Evolutionary conservation across 2,329 filamentous ascomycete genomes (phyloP).

Genomic region (Xylariales sp.): DNA sequence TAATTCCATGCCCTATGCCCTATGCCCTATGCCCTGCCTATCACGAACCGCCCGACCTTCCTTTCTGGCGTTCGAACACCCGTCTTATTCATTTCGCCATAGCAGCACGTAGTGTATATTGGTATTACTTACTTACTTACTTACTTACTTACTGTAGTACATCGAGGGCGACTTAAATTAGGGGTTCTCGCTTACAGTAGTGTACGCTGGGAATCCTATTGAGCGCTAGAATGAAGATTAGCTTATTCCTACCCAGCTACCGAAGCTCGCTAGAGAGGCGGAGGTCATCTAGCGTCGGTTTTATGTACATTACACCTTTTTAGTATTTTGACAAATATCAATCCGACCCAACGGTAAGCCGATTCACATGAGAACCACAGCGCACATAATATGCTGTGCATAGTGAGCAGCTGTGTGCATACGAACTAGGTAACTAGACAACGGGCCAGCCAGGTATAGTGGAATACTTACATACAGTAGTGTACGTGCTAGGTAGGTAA

Average conservation of each 20-base stretch:
- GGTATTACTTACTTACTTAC: not conserved
- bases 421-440: not conserved
- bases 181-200: slow-evolving; percentile 20
- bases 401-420: not conserved
- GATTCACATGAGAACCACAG: not conserved
- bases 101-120: not conserved
- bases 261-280: slow-evolving; percentile 12
- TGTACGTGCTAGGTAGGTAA: not conserved
- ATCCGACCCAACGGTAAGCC: not conserved
- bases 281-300: slow-evolving; percentile 8
- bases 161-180: slow-evolving; percentile 21
- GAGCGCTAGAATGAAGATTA: slow-evolving; percentile 27
- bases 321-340: slow-evolving; percentile 21
- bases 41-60: slow-evolving; percentile 43
- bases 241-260: slow-evolving; percentile 23
- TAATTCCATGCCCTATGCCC: slow-evolving; percentile 37
- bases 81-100: not conserved
- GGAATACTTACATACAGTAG: not conserved
- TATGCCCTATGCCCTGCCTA: slow-evolving; percentile 39
- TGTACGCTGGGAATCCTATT: slow-evolving; percentile 21
- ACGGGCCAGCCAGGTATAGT: not conserved
- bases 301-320: slow-evolving; percentile 7
- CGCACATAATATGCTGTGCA: not conserved
- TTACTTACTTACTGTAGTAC: not conserved
- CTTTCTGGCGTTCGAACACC: slow-evolving; percentile 42